These are phyloP conservation scores for Leccinellum luteum DNA, from an alignment of 768 basidiomycete species.

Conservation along the genomic window DNA sequence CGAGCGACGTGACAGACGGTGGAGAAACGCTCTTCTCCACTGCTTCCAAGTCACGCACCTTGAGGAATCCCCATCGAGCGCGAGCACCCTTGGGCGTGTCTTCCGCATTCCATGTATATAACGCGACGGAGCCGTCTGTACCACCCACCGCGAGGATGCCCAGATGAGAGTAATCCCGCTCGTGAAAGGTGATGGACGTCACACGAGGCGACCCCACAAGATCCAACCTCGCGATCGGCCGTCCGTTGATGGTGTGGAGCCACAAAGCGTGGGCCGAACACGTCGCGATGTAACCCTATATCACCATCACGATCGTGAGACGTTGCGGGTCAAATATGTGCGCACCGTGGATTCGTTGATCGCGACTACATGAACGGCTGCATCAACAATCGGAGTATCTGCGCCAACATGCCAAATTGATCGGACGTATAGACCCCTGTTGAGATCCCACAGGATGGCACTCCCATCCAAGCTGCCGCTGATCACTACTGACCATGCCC, in stretches of 20 bases:
- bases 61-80: conserved; percentile 74
- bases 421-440: conserved; percentile 74
- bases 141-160: conserved; percentile 82
- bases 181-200: conserved; percentile 81
- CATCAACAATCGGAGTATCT: conserved; percentile 21
- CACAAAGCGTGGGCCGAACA: conserved; percentile 71
- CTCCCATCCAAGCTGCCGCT: conserved; percentile 87
- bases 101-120: conserved; percentile 85
- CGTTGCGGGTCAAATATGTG: neutral
- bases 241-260: conserved; percentile 84
- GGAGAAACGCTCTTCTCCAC: conserved; percentile 29
- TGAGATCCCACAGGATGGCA: conserved; percentile 88
- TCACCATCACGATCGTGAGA: conserved; percentile 1
- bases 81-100: conserved; percentile 63
- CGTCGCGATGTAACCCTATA: conserved; percentile 83
- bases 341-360: conserved; percentile 87
- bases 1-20: conserved; percentile 68
- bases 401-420: conserved; percentile 68
- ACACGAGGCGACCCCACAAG: conserved; percentile 53
- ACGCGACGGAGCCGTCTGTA: conserved; percentile 68
- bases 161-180: conserved; percentile 78
- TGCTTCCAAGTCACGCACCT: conserved; percentile 64
- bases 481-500: conserved; percentile 78
- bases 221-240: conserved; percentile 70
- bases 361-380: conserved; percentile 62